Evolutionary conservation across 2,329 filamentous ascomycete species (phyloP), one percentile per base, ranked within the genome.

Genomic region (Leptosphaerulina australis): DNA sequence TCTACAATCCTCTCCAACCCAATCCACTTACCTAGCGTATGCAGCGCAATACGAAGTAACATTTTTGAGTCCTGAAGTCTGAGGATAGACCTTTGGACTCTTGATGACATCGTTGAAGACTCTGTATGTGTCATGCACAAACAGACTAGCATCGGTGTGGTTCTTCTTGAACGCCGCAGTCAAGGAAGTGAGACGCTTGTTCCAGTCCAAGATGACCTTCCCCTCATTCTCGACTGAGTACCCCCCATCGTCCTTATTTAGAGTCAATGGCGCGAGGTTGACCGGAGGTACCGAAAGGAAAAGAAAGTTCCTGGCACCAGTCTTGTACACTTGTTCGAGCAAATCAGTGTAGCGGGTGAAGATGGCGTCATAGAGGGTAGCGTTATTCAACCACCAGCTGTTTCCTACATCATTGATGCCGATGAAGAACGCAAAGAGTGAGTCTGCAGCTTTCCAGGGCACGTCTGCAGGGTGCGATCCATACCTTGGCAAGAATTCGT

Each of bases 341-440:
- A 76, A 66, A 1, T 54, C 50, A 5, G 59, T 58, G 48, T 77
- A 78, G 3, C 68, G 66, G 5, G 59, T 49, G 59, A 77, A 74
- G 26, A 76, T 74, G 20, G 53, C 40, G 8, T 67, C 64, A 44
- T 70, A 67, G 4, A 70, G 55, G 0, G 67, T 68, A 29, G 59
- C 59, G 40, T 75, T 75, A 44, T 69, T 59, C 20, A 66, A 53
- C 63, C 69, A 76, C 70, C 77, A 82, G 8, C 73, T 72, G 59
- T 79, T 80, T 11, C 78, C 78, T 12, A 83, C 74, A 56, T 84
- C 81, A 60, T 84, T 84, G 59, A 83, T 79, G 25, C 81, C 81
- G 40, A 83, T 79, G 71, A 76, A 83, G 40, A 81, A 75, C 4
- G 76, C 75, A 52, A 81, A 80, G 1, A 83, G 73, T 0, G 76